These are phyloP conservation scores for Nematodospora valgi DNA, from an alignment of 805 yeast genomes.

Conservation along the genomic window DNA sequence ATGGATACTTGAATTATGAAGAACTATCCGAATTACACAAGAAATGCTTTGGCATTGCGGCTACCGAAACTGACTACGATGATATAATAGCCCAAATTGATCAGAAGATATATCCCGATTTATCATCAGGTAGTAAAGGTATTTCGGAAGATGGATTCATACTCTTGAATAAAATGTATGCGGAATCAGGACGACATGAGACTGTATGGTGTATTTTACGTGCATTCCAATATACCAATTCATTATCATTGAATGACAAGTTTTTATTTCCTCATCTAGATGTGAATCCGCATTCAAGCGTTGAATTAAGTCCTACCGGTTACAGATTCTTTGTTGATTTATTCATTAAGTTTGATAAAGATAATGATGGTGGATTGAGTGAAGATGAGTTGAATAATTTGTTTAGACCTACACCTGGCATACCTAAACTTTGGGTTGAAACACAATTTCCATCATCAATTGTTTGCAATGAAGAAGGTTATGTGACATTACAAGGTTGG, in stretches of 20 bases:
- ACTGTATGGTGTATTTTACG: conserved; percentile 95
- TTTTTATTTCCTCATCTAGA: conserved; percentile 78
- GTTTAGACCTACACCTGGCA: conserved; percentile 89
- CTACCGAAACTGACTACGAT: conserved; percentile 32
- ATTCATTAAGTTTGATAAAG: conserved; percentile 83
- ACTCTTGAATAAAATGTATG: conserved; percentile 72
- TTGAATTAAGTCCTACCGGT: conserved; percentile 89
- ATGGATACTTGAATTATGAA: conserved; percentile 67
- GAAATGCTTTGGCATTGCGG: conserved; percentile 64
- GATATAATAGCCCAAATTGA: conserved; percentile 32
- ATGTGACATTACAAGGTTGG: conserved; percentile 96
- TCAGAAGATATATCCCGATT: conserved; percentile 28
- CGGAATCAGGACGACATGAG: conserved; percentile 91
- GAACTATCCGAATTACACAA: conserved; percentile 71
- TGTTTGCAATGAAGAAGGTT: conserved; percentile 85
- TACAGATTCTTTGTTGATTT: conserved; percentile 89
- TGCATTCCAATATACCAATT: conserved; percentile 87
- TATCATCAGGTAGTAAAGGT: conserved; percentile 34
- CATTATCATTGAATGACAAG: conserved; percentile 77
- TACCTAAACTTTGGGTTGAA: conserved; percentile 84
- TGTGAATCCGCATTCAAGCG: conserved; percentile 71
- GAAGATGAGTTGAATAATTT: conserved; percentile 64
- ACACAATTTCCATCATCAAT: conserved; percentile 83
- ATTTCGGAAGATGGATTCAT: conserved; percentile 74
- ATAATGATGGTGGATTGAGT: conserved; percentile 93